These are phyloP conservation scores for Botryobasidium botryosum DNA, from an alignment of 768 basidiomycete species.

Conservation along the genomic window DNA sequence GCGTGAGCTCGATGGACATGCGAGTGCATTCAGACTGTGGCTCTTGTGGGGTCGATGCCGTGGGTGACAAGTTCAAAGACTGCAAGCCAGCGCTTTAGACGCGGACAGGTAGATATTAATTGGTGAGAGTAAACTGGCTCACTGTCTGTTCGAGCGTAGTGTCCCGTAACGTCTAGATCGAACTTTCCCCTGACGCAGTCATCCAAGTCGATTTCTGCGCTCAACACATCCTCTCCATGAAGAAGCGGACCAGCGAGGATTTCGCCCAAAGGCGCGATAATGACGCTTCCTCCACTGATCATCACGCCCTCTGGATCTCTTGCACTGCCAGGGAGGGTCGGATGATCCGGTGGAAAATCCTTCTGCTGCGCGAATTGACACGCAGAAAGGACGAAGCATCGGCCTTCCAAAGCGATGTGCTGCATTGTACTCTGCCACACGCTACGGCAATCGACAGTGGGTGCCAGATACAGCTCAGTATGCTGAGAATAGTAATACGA, in stretches of 20 bases:
- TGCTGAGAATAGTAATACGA: conserved; percentile 41
- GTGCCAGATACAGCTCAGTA: conserved; percentile 45
- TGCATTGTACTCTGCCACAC: conserved; percentile 41
- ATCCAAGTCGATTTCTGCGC: conserved; percentile 41
- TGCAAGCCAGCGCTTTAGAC: no score
- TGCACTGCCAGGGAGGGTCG: conserved; percentile 24
- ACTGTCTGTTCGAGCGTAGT: conserved; percentile 46
- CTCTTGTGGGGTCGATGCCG: no score
- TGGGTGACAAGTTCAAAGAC: no score
- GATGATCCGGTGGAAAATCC: conserved; percentile 7
- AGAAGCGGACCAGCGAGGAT: conserved; percentile 43
- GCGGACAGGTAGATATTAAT: no score
- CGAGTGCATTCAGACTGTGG: no score
- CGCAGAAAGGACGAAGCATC: conserved; percentile 50
- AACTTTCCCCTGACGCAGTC: conserved; percentile 41
- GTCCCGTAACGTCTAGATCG: conserved; percentile 43
- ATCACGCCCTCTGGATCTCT: conserved; percentile 32
- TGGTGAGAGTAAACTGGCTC: no score
- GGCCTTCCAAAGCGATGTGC: conserved; percentile 50
- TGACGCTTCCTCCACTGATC: conserved; percentile 29
- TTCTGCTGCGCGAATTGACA: conserved; percentile 40
- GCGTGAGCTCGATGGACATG: no score
- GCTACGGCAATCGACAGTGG: conserved; percentile 43
- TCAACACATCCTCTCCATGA: conserved; percentile 34
- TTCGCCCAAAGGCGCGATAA: conserved; percentile 38